Evolutionary conservation across 2,329 filamentous ascomycete genomes (phyloP).

Genomic region (Claviceps cyperi): DNA sequence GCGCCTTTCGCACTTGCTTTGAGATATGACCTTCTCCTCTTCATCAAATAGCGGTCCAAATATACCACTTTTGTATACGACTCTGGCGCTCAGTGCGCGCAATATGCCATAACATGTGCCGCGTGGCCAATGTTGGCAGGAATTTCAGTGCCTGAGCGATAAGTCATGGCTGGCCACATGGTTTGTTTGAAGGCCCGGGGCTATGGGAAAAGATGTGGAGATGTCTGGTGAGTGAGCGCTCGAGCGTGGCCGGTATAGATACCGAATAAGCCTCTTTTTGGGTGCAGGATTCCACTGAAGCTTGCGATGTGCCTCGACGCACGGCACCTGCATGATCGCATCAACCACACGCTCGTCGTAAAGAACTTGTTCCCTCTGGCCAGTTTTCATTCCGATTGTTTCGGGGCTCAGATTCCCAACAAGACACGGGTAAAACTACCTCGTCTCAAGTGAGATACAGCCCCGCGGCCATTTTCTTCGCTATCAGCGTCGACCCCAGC

Average conservation of each 20-base stretch:
- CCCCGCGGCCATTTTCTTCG: slow-evolving; percentile 46
- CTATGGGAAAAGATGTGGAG: not conserved
- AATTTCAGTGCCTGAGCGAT: not conserved
- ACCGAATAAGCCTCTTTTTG: too few relatives aligned
- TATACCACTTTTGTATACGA: slow-evolving; percentile 1
- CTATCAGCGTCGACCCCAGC: slow-evolving; percentile 60
- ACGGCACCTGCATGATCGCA: not conserved
- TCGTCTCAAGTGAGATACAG: slow-evolving; percentile 3
- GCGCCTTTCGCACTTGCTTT: not conserved
- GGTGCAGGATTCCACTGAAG: not conserved
- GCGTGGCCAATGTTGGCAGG: not conserved
- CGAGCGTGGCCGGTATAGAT: not conserved
- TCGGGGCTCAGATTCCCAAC: too few relatives aligned
- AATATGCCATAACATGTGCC: not conserved
- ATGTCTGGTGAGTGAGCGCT: not conserved
- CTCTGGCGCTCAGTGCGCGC: not conserved
- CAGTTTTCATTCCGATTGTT: too few relatives aligned
- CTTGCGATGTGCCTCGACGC: not conserved
- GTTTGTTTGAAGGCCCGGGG: not conserved
- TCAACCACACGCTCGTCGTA: too few relatives aligned
- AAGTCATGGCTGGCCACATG: not conserved
- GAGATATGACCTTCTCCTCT: slow-evolving; percentile 2
- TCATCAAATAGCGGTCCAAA: slow-evolving; percentile 2
- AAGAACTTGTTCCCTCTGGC: too few relatives aligned
- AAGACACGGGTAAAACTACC: not conserved